A percentile compares a stretch with the other conserved stretches of the same genome.
Evolutionary conservation across 2,329 filamentous ascomycete genomes (phyloP).

Genomic region (Lachnellula hyalina): DNA sequence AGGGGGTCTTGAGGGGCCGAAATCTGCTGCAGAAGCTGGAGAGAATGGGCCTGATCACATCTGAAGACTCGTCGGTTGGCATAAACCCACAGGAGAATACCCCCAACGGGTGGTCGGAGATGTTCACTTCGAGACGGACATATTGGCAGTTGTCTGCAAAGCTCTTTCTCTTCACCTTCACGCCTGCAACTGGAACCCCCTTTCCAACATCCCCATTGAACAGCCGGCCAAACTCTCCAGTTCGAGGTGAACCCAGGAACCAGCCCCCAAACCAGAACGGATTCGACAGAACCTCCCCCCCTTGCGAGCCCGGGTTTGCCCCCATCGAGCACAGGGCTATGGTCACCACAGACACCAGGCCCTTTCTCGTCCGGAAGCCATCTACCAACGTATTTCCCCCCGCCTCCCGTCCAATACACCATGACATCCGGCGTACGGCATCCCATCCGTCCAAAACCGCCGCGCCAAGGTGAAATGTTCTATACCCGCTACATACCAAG

Average conservation of each 20-base stretch:
- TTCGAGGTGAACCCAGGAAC: slow-evolving; percentile 32
- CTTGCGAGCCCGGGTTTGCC: not conserved
- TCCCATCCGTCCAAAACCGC: slow-evolving; percentile 80
- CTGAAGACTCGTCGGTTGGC: slow-evolving; percentile 70
- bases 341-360: slow-evolving; percentile 41
- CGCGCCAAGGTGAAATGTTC: slow-evolving; percentile 83
- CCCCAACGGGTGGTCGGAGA: slow-evolving; percentile 64
- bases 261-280: slow-evolving; percentile 28
- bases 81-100: slow-evolving; percentile 55
- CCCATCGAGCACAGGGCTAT: slow-evolving; percentile 30
- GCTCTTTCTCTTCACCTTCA: slow-evolving; percentile 81
- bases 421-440: slow-evolving; percentile 76
- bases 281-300: slow-evolving; percentile 35
- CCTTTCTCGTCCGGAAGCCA: slow-evolving; percentile 81
- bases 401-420: slow-evolving; percentile 73
- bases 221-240: slow-evolving; percentile 51
- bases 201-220: slow-evolving; percentile 46
- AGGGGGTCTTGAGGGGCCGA: slow-evolving; percentile 78
- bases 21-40: slow-evolving; percentile 87
- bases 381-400: slow-evolving; percentile 86
- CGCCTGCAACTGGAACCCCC: slow-evolving; percentile 43
- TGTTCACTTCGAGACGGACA: slow-evolving; percentile 74
- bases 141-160: slow-evolving; percentile 93
- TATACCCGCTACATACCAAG: slow-evolving; percentile 85
- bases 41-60: slow-evolving; percentile 81